Evolutionary conservation across 495 filamentous ascomycete species (phyloP).

Genomic region (Lophiostoma macrostomum): DNA sequence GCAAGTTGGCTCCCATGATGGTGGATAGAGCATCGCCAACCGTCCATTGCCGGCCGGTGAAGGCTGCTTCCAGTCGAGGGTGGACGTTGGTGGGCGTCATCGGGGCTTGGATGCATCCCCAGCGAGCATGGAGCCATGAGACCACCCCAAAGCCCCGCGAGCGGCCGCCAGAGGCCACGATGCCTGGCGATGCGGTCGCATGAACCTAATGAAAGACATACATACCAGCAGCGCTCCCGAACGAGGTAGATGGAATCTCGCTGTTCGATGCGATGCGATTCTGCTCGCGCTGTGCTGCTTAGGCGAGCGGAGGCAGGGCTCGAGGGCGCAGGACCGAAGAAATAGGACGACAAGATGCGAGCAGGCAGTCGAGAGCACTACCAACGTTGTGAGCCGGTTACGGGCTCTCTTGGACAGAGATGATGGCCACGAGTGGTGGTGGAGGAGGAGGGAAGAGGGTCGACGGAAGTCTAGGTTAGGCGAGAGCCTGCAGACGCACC

Average conservation of each 20-base stretch:
- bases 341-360: background rate
- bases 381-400: background rate
- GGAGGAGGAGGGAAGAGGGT: background rate
- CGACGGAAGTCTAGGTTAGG: background rate
- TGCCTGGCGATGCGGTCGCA: slow-evolving; percentile 17
- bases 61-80: background rate
- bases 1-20: slow-evolving; percentile 7
- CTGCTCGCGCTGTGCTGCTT: slow-evolving; percentile 26
- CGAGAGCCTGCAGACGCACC: too few relatives aligned
- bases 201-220: slow-evolving; percentile 19
- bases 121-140: slow-evolving; percentile 14
- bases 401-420: too few relatives aligned
- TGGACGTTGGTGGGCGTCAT: slow-evolving; percentile 7
- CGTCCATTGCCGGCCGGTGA: slow-evolving; percentile 8
- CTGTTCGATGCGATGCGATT: slow-evolving; percentile 20
- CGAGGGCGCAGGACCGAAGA: background rate
- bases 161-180: background rate
- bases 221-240: slow-evolving; percentile 21
- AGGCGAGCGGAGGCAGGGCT: slow-evolving; percentile 13
- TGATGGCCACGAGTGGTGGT: background rate
- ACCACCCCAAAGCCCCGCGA: background rate
- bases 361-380: background rate
- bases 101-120: slow-evolving; percentile 28
- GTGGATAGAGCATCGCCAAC: slow-evolving; percentile 3
- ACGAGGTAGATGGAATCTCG: slow-evolving; percentile 16